Evolutionary conservation across 768 basidiomycete species (phyloP), one percentile per base, ranked within the genome.

Genomic region (Multifurca ochricompacta): DNA sequence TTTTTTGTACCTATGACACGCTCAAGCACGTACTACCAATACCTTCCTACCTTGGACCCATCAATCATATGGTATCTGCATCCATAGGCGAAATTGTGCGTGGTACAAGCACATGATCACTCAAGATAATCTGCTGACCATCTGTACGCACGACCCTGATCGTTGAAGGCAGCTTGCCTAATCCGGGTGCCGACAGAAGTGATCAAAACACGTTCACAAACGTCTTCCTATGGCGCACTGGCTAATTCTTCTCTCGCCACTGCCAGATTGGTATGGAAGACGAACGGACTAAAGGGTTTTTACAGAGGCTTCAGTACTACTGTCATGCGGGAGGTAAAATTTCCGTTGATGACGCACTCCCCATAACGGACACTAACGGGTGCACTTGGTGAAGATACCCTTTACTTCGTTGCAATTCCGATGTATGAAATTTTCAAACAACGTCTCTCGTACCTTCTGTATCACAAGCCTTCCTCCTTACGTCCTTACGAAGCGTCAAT

Each of bases 101-200:
- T 37, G 40, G 36, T 28, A 18, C 21, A n/a, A 30, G 31, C 32
- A 34, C 44, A 42, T 48, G 34, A 27, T 4, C 16, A 48, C 16
- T 37, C 23, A 16, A 37, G 47, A 19, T 25, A 13, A 30, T 23
- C 41, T 40, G 49, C 55, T 57, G 56, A 57, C 43, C n/a, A 39
- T 16, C 16, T 19, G 18, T 32, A 4, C 25, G 18, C 37, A 4
- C 6, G 8, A n/a, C 28, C 31, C 35, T 39, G 40, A 9, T 48
- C 32, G 45, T 49, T 52, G 19, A 66, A 89, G 87, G 78, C 85
- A 45, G 92, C 94, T 31, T 98, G 94, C 67, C 73, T 95, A 48
- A 79, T 98, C 47, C 87, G 94, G 44, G 94, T 98, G 2, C 94
- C 94, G 1, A 96, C 94, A 0, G 95, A 97, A 67, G 87, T 98